Conservation (phyloP, 2,329 filamentous ascomycete genomes). For the Tolypocladium cylindrosporum region DNA sequence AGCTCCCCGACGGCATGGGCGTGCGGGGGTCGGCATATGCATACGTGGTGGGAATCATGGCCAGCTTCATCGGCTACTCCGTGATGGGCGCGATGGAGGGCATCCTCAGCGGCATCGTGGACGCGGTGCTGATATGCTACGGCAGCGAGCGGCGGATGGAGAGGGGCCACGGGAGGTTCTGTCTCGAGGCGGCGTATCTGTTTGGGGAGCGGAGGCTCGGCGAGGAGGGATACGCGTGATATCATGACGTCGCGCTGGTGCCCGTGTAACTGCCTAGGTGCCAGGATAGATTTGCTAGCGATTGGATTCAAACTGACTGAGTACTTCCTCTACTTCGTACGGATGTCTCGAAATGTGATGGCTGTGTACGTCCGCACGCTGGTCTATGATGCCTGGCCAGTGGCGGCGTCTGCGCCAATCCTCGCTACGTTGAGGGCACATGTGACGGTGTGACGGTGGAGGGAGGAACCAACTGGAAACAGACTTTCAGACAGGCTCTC, state of each 20-base stretch:
- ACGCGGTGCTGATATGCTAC: constrained; percentile 88
- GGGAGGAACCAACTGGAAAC: background rate
- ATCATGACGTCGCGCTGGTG: background rate
- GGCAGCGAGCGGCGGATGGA: constrained; percentile 72
- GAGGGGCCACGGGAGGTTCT: constrained; percentile 65
- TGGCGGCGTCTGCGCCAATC: background rate
- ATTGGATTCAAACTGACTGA: background rate
- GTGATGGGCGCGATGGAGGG: constrained; percentile 86
- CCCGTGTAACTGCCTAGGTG: background rate
- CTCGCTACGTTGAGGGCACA: background rate
- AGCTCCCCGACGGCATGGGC: constrained; percentile 40
- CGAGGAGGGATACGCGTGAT: constrained; percentile 7
- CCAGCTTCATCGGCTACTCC: constrained; percentile 90
- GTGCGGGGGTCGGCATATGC: constrained; percentile 80
- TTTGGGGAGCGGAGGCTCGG: constrained; percentile 56
- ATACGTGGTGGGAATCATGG: constrained; percentile 86
- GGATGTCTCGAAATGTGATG: background rate
- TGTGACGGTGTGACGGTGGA: background rate
- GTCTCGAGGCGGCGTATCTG: constrained; percentile 79
- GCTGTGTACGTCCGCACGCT: background rate
- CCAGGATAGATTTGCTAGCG: background rate
- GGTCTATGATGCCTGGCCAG: too few relatives aligned
- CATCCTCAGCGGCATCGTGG: constrained; percentile 75
- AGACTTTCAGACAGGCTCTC: background rate
- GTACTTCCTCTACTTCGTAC: background rate